Evolutionary conservation across 768 basidiomycete genomes (phyloP), one percentile per base, ranked within the genome.

Genomic region (Daedalea quercina): DNA sequence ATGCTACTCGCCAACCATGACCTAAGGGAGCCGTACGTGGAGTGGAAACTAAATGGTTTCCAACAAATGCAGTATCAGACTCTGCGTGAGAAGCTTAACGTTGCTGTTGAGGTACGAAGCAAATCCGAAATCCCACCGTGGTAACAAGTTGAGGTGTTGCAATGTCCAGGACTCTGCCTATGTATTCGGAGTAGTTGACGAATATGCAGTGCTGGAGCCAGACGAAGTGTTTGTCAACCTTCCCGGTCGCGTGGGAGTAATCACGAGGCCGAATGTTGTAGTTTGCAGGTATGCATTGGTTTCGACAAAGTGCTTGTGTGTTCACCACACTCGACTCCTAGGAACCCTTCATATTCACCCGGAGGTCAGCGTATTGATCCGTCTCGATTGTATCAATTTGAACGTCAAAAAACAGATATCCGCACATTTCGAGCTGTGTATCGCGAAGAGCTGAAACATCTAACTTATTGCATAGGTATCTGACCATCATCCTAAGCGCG

Each of bases 161-260:
- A 23, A 26, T 15, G 19, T 4, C 9, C 40, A 47, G 43, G 55
- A 59, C 1, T 59, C 58, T 6, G 44, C 50, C 35, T 57, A 53
- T 31, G 13, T 52, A 11, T 59, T 42, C 23, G 58, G 58, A 0
- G 53, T 59, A 1, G 53, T 59, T 8, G 58, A 59, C 19, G 58
- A 59, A 48, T 40, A 52, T 9, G 58, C 55, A n/a, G 37, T 57
- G 3, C 55, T 59, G 15, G 47, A 43, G 4, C 47, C 50, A 4
- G 28, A 57, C 48, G 55, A 59, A 31, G 58, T 59, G n/a, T 55
- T 57, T 26, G 50, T 59, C 46, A 59, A 59, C 22, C 51, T 59
- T 3, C 58, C 58, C 0, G 40, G 40, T 7, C 55, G 58, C 3
- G 37, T 35, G 12, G 55, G 58, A 1, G 35, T 49, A 2, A 11